phyloP scores from a whole-genome alignment of 257 asterid species.

The Cinchona pubescens region DNA sequence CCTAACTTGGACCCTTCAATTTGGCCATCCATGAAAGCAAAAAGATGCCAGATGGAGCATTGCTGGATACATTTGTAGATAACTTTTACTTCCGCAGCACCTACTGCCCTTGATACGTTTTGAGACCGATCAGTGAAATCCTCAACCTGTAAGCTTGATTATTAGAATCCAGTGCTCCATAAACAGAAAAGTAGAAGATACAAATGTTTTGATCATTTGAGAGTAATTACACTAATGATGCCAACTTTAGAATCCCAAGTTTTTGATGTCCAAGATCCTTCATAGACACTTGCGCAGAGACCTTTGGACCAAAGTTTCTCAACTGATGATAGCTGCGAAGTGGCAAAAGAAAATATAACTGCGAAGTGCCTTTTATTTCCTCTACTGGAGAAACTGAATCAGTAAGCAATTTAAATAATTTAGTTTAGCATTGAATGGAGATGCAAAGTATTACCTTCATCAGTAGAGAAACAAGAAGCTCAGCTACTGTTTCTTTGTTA shows the following conservation, averaged over 20 bases:
- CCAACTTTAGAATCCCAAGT: slow-evolving; percentile 75
- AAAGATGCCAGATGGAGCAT: slow-evolving; percentile 40
- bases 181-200: slow-evolving; percentile 3
- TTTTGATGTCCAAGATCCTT: slow-evolving; percentile 72
- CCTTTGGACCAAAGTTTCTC: slow-evolving; percentile 86
- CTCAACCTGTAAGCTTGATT: slow-evolving; percentile 58
- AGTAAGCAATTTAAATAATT: not conserved
- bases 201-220: slow-evolving; percentile 4
- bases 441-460: slow-evolving; percentile 50
- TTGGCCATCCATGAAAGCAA: slow-evolving; percentile 53
- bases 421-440: slow-evolving; percentile 8
- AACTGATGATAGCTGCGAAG: slow-evolving; percentile 69
- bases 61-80: slow-evolving; percentile 59
- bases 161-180: slow-evolving; percentile 13
- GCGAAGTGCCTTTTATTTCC: not conserved
- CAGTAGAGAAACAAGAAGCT: slow-evolving; percentile 76
- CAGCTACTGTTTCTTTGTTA: slow-evolving; percentile 70
- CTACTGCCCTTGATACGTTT: slow-evolving; percentile 91
- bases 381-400: not conserved
- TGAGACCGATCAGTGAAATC: slow-evolving; percentile 77
- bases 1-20: slow-evolving; percentile 40
- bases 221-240: slow-evolving; percentile 56
- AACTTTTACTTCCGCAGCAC: slow-evolving; percentile 52
- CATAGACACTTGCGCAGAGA: slow-evolving; percentile 70
- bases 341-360: slow-evolving; percentile 6